Conservation (phyloP, 257 asterid species). For the Phtheirospermum japonicum region DNA sequence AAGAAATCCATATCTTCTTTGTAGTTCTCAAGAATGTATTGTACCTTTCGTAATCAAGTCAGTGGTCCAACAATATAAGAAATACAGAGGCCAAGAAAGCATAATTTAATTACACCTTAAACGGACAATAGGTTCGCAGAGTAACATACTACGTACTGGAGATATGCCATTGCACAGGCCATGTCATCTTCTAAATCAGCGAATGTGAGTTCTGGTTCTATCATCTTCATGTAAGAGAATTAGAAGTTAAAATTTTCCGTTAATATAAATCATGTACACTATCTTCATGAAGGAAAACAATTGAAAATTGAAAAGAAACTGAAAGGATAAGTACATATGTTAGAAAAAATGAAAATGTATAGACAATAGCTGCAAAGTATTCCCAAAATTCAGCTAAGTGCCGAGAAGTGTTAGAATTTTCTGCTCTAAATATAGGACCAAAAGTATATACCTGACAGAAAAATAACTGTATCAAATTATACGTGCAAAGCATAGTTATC, state of each 20-base stretch:
- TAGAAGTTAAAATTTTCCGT: conserved; percentile 28
- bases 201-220: conserved; percentile 97
- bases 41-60: conserved; percentile 49
- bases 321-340: conserved; percentile 4
- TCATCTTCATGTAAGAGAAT: conserved; percentile 63
- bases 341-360: neutral
- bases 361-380: conserved; percentile 22
- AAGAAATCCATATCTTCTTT: conserved; percentile 98
- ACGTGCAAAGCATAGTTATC: conserved; percentile 14
- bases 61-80: conserved; percentile 25
- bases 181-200: conserved; percentile 98
- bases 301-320: neutral
- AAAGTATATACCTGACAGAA: conserved; percentile 82
- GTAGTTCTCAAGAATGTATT: conserved; percentile 84
- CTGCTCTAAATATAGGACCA: conserved; percentile 99
- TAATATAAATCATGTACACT: conserved; percentile 14
- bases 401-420: conserved; percentile 92
- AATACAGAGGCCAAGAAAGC: conserved; percentile 21
- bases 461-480: conserved; percentile 25
- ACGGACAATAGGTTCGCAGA: conserved; percentile 40
- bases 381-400: conserved; percentile 99
- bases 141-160: conserved; percentile 99
- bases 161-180: conserved; percentile 99
- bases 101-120: conserved; percentile 12
- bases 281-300: conserved; percentile 12